A percentile compares a stretch with the other conserved stretches of the same genome.
These are phyloP conservation scores for Penicillium sp. DNA, from an alignment of 2,329 filamentous ascomycete species.

Conservation along the genomic window DNA sequence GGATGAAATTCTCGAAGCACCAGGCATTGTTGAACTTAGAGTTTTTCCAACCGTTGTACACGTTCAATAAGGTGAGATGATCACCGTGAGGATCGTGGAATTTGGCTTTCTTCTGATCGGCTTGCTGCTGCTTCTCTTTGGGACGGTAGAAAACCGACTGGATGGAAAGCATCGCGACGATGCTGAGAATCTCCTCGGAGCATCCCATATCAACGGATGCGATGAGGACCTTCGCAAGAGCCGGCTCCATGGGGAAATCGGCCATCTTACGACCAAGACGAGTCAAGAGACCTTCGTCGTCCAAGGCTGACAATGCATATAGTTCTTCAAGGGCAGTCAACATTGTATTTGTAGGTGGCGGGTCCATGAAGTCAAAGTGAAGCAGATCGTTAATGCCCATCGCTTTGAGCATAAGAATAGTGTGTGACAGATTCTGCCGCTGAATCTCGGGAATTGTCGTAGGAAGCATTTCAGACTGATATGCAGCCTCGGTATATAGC, in stretches of 20 bases:
- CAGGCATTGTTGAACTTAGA: constrained; percentile 81
- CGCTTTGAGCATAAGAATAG: constrained; percentile 96
- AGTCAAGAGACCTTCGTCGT: constrained; percentile 93
- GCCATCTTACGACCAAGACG: constrained; percentile 95
- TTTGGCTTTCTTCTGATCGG: constrained; percentile 96
- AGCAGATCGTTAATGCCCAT: constrained; percentile 99
- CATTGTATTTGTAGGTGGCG: constrained; percentile 96
- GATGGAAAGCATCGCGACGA: constrained; percentile 91
- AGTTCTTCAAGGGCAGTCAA: constrained; percentile 93
- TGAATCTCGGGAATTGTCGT: constrained; percentile 97
- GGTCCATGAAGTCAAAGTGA: constrained; percentile 99
- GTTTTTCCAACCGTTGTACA: constrained; percentile 96
- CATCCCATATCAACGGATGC: constrained; percentile 84
- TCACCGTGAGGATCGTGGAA: constrained; percentile 96
- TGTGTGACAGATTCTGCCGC: constrained; percentile 86
- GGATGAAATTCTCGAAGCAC: constrained; percentile 98
- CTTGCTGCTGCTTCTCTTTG: constrained; percentile 94
- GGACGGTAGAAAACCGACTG: constrained; percentile 90
- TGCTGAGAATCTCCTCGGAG: constrained; percentile 90
- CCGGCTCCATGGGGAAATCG: constrained; percentile 96
- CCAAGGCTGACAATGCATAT: constrained; percentile 86
- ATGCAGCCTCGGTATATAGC: constrained; percentile 92
- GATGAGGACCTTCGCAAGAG: constrained; percentile 87
- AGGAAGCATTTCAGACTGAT: constrained; percentile 94
- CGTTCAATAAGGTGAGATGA: constrained; percentile 91